Conservation (phyloP, 208 protist genomes). For the Phytomonas sp. region DNA sequence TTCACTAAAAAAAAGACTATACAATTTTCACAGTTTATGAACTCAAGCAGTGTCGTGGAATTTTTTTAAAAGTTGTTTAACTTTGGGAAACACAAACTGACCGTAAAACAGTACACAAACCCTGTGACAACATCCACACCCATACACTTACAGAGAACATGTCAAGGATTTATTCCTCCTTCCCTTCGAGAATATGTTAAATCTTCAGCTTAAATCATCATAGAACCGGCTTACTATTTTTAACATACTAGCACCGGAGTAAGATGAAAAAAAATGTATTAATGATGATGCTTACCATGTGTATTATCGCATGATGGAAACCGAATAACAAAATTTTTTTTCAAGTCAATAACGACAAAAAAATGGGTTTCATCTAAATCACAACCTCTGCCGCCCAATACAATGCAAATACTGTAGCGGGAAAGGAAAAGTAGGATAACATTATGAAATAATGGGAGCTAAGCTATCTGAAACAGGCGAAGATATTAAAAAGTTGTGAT, state of each 20-base stretch:
- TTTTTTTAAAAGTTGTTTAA: background rate
- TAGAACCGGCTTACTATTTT: background rate
- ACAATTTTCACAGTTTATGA: background rate
- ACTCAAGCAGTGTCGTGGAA: background rate
- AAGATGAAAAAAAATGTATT: background rate
- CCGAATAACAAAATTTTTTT: background rate
- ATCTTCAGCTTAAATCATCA: background rate
- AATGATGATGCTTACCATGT: background rate
- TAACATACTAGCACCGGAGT: background rate
- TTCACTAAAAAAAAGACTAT: constrained; percentile 1
- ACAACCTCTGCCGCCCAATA: background rate
- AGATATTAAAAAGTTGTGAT: background rate
- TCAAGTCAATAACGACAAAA: background rate
- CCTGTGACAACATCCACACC: background rate
- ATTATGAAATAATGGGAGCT: background rate
- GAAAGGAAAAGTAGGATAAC: background rate
- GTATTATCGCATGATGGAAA: background rate
- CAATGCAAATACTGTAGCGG: background rate
- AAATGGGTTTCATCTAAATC: background rate
- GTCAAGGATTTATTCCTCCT: background rate
- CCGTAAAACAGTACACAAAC: background rate
- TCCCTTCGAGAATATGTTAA: background rate
- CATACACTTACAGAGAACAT: background rate
- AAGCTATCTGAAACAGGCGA: background rate
- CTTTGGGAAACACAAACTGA: background rate